Evolutionary conservation across 2,329 filamentous ascomycete species (phyloP), one percentile per base, ranked within the genome.

Genomic region (Stemphylium beticola): DNA sequence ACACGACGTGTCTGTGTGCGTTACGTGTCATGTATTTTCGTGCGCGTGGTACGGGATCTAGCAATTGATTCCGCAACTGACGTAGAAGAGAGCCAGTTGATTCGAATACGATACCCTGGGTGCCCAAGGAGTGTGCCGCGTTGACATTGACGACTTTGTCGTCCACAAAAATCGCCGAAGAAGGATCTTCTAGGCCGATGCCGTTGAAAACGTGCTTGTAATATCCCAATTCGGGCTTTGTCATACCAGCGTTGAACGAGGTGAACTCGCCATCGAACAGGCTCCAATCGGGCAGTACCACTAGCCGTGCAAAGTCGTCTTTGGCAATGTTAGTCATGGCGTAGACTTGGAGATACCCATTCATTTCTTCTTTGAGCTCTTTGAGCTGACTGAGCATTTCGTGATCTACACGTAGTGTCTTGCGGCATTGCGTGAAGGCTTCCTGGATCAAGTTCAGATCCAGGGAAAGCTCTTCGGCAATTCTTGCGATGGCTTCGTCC

Each of bases 191-290:
- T 4, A 53, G n/a, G 2, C 51, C 44, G 14, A 68, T 63, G 0
- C 62, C 50, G 1, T 66, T 34, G 10, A 76, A 59, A 6, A 76
- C 72, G 39, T 72, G 55, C 11, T 53, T 49, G 57, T 73, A 76
- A 58, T 74, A 78, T 3, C 54, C 50, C 4, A 63, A 53, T 18
- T 74, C 68, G 11, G 74, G 75, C 57, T 77, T 77, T 14, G 71
- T 64, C 62, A 70, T 71, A 17, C 74, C 73, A 18, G 65, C 64
- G 1, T 62, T 57, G 22, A 62, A 68, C 1, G 74, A 77, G 2
- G 71, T 69, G 47, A 74, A 77, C 3, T 75, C 64, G 18, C 43
- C 52, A 53, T 76, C 67, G 34, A 77, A 77, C 2, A 75, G 48
- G 7, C 53, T 44, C 73, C 72, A 76, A 39, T 72, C 66, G 5